Percentiles rank a stretch among this genome's conserved stretches.
phyloP scores from a whole-genome alignment of 495 filamentous ascomycete genomes.

The Talaromyces ruber region DNA sequence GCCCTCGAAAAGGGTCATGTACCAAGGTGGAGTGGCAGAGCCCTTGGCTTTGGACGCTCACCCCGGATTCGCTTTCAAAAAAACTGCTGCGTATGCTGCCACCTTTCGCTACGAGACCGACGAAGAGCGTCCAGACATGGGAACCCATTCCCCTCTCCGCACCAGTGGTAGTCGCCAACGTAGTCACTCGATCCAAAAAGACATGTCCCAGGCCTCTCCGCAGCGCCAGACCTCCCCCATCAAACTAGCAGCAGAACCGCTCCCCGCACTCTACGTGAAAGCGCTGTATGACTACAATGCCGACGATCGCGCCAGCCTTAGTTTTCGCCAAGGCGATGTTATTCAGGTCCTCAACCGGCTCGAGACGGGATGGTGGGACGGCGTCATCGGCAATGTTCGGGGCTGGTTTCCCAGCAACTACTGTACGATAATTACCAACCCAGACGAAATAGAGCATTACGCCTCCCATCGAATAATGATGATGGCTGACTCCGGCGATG shows the following conservation, averaged over 20 bases:
- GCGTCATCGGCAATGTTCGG: conserved; percentile 77
- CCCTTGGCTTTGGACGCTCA: conserved; percentile 6
- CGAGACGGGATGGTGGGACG: conserved; percentile 99
- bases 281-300: conserved; percentile 97
- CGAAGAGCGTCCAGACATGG: conserved; percentile 4
- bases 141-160: background rate
- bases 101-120: conserved; percentile 6
- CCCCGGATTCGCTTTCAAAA: conserved; percentile 5
- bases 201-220: conserved; percentile 12
- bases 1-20: conserved; percentile 3
- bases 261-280: conserved; percentile 81
- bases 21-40: conserved; percentile 6
- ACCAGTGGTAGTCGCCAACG: conserved; percentile 2
- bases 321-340: conserved; percentile 89
- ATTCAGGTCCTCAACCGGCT: conserved; percentile 97
- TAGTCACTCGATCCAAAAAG: conserved; percentile 6
- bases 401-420: conserved; percentile 99
- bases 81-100: conserved; percentile 2
- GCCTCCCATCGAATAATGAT: conserved; percentile 29
- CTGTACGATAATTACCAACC: conserved; percentile 72
- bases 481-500: conserved; percentile 28
- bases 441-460: conserved; percentile 48
- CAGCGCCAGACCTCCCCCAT: conserved; percentile 22
- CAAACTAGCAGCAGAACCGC: conserved; percentile 48
- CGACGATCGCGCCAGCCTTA: conserved; percentile 92